Conservation (phyloP, 179 eudicot species). For the Heliamphora pulchella region DNA sequence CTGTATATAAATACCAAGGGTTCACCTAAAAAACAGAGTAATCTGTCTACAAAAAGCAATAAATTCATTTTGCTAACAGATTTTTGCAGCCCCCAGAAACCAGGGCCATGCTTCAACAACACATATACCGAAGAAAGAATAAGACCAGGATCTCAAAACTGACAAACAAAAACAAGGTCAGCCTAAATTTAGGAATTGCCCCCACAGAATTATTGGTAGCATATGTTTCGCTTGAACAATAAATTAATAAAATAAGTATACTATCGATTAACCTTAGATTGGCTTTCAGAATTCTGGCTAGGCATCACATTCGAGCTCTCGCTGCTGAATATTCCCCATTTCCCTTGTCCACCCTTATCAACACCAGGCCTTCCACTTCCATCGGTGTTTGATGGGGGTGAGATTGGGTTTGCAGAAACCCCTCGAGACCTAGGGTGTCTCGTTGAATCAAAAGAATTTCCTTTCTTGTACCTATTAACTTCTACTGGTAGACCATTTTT, state of each 20-base stretch:
- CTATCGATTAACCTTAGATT: background rate
- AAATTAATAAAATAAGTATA: background rate
- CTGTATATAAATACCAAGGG: background rate
- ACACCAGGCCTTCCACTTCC: constrained; percentile 5
- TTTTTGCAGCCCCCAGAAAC: background rate
- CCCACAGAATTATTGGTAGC: background rate
- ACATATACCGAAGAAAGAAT: background rate
- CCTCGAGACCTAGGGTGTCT: constrained; percentile 9
- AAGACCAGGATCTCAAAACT: background rate
- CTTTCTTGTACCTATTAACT: constrained; percentile 11
- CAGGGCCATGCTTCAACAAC: background rate
- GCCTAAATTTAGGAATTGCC: background rate
- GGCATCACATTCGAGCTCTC: constrained; percentile 16
- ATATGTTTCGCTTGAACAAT: background rate
- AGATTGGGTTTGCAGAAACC: background rate
- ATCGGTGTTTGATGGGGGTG: constrained; percentile 16
- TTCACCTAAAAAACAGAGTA: background rate
- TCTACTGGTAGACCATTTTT: constrained; percentile 13
- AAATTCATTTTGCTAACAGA: background rate
- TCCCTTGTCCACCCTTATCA: constrained; percentile 15
- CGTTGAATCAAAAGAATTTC: constrained; percentile 11
- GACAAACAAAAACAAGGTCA: background rate
- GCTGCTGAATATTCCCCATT: constrained; percentile 29
- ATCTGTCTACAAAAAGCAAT: background rate
- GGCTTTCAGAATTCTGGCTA: constrained; percentile 6